Base-by-base conservation (phyloP, 805 yeast species). In the Yarrowia sp. region DNA sequence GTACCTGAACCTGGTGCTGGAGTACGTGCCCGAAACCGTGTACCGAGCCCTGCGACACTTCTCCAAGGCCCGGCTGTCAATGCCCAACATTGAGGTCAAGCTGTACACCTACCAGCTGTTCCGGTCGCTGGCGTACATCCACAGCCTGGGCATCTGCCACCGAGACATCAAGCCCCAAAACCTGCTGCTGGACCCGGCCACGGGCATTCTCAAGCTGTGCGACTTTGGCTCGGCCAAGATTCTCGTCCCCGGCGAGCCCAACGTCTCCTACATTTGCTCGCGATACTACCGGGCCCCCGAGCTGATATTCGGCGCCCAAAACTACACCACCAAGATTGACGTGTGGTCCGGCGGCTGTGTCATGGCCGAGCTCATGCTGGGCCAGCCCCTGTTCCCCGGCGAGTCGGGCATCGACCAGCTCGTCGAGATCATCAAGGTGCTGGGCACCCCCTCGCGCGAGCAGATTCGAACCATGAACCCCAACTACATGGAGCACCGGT, bases 271-370 rank as follows among this genome's bases (percentile, higher is more conserved):
- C 79, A 95, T 95, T 66, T 95, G 99, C 80, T 92, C 98, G 19
- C 85, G 99, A 74, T 95, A 94, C 80, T 95, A 95, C 80, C 84
- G 99, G 69, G 99, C 99, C 8, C 99, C 99, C 0, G 99, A 95
- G 79, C 86, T 95, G 74, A 95, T 95, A 70, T 95, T 95, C 81
- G 99, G 98, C 19, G 97, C 98, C 14, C 90, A 97, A 36, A 91
- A 93, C 79, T 95, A 95, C 79, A 92, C 98, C 8, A 92, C 98
- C 40, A 93, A 94, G 78, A 95, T 95, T 72, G 99, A 95, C 78
- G 87, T 95, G 59, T 95, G 99, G 99, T 91, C 97, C 14, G 71
- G 72, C 49, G 92, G 97, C 14, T 95, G 99, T 82, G 99, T 95
- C 26, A 92, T 95, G 91, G 98, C 98, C 5, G 99, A 95, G 80